These are phyloP conservation scores for Hydnum rufescens DNA, from an alignment of 768 basidiomycete species.

Conservation along the genomic window DNA sequence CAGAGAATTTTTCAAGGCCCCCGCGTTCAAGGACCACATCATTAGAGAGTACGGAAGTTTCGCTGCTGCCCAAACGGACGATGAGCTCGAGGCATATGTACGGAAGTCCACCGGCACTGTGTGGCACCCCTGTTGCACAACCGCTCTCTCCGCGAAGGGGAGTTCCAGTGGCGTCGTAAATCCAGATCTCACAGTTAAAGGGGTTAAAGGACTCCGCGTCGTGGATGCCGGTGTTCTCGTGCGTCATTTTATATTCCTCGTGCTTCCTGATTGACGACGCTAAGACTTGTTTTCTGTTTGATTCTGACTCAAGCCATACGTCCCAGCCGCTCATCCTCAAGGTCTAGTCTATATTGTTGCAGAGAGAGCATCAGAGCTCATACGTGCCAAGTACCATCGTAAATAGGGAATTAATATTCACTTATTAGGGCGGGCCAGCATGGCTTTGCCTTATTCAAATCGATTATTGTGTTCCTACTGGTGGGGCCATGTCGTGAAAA, in stretches of 20 bases:
- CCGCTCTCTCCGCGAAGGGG: neutral
- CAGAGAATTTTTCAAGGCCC: neutral
- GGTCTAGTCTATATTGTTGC: conserved; percentile 9
- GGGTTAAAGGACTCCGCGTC: conserved; percentile 24
- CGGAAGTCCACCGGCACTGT: neutral
- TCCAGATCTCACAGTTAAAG: conserved; percentile 25
- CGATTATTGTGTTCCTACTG: neutral
- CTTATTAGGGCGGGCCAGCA: no score
- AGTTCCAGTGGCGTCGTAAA: conserved; percentile 24
- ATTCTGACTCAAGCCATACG: conserved; percentile 26
- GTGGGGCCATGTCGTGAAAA: neutral
- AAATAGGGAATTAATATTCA: no score
- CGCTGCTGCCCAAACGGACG: neutral
- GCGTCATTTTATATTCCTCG: neutral
- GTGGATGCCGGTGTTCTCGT: conserved; percentile 25
- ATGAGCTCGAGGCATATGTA: neutral
- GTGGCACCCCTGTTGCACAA: neutral
- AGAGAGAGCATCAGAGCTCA: conserved; percentile 11
- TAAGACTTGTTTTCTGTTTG: neutral
- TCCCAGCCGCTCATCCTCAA: conserved; percentile 13
- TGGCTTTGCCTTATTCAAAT: neutral
- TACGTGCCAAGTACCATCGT: no score
- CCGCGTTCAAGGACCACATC: neutral
- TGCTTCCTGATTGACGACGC: neutral
- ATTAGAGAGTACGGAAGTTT: neutral